Conservation (phyloP, 2,329 filamentous ascomycete species). For the Aaosphaeria pasadenensis region DNA sequence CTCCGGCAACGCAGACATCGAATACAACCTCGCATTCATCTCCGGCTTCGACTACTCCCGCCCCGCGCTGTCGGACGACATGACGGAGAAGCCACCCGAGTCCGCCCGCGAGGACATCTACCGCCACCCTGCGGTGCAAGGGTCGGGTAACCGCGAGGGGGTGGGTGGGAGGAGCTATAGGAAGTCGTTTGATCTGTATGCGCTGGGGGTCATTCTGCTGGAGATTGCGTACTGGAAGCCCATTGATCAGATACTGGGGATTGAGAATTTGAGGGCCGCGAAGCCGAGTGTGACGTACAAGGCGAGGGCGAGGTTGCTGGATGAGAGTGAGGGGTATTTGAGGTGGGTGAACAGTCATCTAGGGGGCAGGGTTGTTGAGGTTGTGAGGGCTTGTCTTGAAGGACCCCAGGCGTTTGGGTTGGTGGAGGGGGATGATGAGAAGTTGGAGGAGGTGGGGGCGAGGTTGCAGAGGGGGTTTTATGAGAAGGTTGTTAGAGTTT, state of each 20-base stretch:
- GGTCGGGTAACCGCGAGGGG: conserved; percentile 32
- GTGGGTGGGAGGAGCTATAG: conserved; percentile 29
- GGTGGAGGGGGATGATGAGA: conserved; percentile 24
- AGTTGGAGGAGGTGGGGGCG: conserved; percentile 25
- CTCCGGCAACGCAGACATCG: conserved; percentile 19
- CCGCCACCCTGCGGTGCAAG: conserved; percentile 47
- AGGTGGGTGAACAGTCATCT: conserved; percentile 22
- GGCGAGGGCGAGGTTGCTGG: conserved; percentile 31
- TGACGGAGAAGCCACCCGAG: conserved; percentile 49
- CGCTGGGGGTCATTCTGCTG: conserved; percentile 51
- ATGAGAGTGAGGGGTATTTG: conserved; percentile 14
- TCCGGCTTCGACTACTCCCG: conserved; percentile 57
- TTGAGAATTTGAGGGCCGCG: conserved; percentile 35
- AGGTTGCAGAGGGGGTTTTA: conserved; percentile 29
- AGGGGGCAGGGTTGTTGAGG: conserved; percentile 20
- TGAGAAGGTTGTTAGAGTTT: conserved; percentile 26
- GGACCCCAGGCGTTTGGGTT: conserved; percentile 29
- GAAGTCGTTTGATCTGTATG: conserved; percentile 54
- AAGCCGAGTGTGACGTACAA: conserved; percentile 39
- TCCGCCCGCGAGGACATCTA: conserved; percentile 50
- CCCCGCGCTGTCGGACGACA: conserved; percentile 49
- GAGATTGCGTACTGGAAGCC: conserved; percentile 55
- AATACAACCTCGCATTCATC: conserved; percentile 45
- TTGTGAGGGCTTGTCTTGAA: conserved; percentile 27
- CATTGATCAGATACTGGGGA: conserved; percentile 43